Conservation (phyloP, 495 filamentous ascomycete genomes). For the Geopyxis carbonaria region DNA sequence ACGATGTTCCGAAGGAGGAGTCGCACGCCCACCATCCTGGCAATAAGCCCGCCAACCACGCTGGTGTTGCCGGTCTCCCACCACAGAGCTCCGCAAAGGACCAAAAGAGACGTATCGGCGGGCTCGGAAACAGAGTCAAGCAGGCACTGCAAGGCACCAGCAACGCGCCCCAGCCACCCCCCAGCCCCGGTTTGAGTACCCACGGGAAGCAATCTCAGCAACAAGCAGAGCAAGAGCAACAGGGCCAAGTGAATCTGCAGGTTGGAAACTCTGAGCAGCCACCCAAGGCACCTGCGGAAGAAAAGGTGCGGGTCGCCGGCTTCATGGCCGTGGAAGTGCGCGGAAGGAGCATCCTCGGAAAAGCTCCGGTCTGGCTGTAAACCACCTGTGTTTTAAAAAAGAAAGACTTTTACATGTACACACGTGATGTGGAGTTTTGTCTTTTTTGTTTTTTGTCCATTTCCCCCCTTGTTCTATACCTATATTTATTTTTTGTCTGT, state of each 20-base stretch:
- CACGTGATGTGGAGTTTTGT: too few relatives aligned
- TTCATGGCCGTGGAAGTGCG: slow-evolving; percentile 78
- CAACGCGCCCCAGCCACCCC: slow-evolving; percentile 7
- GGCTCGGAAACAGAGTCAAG: background rate
- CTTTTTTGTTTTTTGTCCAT: too few relatives aligned
- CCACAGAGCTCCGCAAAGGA: slow-evolving; percentile 29
- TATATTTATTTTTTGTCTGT: too few relatives aligned
- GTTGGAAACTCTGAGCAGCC: slow-evolving; percentile 12
- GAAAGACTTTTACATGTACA: too few relatives aligned
- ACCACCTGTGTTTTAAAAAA: background rate
- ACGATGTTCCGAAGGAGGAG: slow-evolving; percentile 21
- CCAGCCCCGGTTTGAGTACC: slow-evolving; percentile 5
- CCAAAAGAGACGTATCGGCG: slow-evolving; percentile 16
- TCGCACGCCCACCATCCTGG: slow-evolving; percentile 24
- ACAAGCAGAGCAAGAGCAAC: background rate
- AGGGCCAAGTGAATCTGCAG: background rate
- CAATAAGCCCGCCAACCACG: background rate
- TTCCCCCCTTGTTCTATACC: too few relatives aligned
- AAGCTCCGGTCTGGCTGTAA: slow-evolving; percentile 68
- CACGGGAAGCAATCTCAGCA: slow-evolving; percentile 6
- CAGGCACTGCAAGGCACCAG: slow-evolving; percentile 6
- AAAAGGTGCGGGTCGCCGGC: slow-evolving; percentile 59
- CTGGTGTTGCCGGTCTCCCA: slow-evolving; percentile 1
- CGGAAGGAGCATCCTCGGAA: slow-evolving; percentile 63
- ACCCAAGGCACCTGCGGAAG: slow-evolving; percentile 27